Evolutionary conservation across 768 basidiomycete genomes (phyloP).

Genomic region (Lentinula boryana): DNA sequence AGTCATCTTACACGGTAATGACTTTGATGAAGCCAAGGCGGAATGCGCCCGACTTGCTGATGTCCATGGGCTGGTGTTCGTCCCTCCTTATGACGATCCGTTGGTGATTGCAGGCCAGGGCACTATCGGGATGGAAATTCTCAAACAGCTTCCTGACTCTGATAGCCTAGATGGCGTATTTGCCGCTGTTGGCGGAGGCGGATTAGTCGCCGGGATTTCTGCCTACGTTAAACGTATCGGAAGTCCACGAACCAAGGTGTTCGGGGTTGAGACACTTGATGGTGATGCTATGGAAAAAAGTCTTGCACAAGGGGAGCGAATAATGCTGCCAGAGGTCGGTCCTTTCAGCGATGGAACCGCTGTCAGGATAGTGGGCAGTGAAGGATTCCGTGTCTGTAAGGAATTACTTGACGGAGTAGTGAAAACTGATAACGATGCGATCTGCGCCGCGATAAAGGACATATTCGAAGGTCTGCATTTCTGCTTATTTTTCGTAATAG

Average conservation of each 20-base stretch:
- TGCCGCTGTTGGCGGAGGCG: slow-evolving; percentile 90
- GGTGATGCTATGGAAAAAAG: slow-evolving; percentile 92
- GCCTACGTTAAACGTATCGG: slow-evolving; percentile 94
- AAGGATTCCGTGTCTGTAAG: slow-evolving; percentile 90
- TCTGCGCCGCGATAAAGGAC: slow-evolving; percentile 98
- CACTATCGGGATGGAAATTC: slow-evolving; percentile 89
- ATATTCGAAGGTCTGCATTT: slow-evolving; percentile 81
- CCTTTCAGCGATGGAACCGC: slow-evolving; percentile 98
- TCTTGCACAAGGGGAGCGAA: slow-evolving; percentile 72
- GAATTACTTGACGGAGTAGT: slow-evolving; percentile 78
- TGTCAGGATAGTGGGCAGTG: slow-evolving; percentile 91
- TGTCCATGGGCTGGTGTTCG: slow-evolving; percentile 74
- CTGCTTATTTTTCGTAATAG: neutral
- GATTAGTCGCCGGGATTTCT: slow-evolving; percentile 83
- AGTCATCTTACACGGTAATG: slow-evolving; percentile 83
- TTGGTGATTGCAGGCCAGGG: slow-evolving; percentile 97
- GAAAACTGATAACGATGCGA: slow-evolving; percentile 88
- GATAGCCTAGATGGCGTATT: slow-evolving; percentile 82
- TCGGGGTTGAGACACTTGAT: slow-evolving; percentile 93
- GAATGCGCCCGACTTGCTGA: slow-evolving; percentile 87
- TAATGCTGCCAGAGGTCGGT: slow-evolving; percentile 84
- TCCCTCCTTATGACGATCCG: slow-evolving; percentile 97
- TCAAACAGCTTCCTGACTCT: slow-evolving; percentile 79
- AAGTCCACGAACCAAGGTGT: slow-evolving; percentile 70
- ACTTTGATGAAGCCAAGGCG: slow-evolving; percentile 94